These are phyloP conservation scores for Dictyophora rubrovolvata DNA, from an alignment of 768 basidiomycete genomes.

Conservation along the genomic window DNA sequence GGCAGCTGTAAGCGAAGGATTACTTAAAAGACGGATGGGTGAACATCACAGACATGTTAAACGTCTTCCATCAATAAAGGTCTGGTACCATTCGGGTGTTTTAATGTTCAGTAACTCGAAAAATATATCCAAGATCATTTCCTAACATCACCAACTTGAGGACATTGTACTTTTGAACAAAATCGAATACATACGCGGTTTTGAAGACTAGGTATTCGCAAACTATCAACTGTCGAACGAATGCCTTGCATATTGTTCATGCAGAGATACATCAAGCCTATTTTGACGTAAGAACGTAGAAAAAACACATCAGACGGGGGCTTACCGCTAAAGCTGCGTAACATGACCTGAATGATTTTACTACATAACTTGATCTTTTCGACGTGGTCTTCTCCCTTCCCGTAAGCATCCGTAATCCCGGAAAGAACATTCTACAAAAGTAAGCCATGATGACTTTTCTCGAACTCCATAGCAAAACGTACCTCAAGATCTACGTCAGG, in stretches of 20 bases:
- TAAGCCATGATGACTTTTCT: neutral
- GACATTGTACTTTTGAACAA: neutral
- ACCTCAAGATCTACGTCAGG: constrained; percentile 89
- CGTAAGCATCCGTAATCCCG: constrained; percentile 88
- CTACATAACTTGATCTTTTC: constrained; percentile 73
- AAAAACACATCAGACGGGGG: constrained; percentile 7
- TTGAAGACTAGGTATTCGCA: constrained; percentile 81
- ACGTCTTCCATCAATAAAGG: constrained; percentile 81
- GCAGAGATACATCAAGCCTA: constrained; percentile 88
- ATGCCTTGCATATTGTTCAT: constrained; percentile 83
- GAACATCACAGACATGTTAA: constrained; percentile 49
- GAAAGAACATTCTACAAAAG: constrained; percentile 69
- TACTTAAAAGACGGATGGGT: constrained; percentile 41
- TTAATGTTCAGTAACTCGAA: constrained; percentile 90
- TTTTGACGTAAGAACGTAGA: constrained; percentile 6
- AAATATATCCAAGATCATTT: constrained; percentile 88
- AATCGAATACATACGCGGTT: constrained; percentile 49
- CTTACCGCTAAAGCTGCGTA: constrained; percentile 91
- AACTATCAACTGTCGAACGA: constrained; percentile 70
- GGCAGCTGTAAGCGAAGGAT: constrained; percentile 23
- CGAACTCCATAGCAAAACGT: constrained; percentile 12
- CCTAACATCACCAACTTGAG: constrained; percentile 36
- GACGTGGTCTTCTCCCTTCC: constrained; percentile 66
- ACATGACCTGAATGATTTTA: constrained; percentile 69
- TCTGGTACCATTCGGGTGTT: constrained; percentile 85